A percentile compares a stretch with the other conserved stretches of the same genome.
Conservation (phyloP, 257 asterid genomes). For the Scutellaria barbata region DNA sequence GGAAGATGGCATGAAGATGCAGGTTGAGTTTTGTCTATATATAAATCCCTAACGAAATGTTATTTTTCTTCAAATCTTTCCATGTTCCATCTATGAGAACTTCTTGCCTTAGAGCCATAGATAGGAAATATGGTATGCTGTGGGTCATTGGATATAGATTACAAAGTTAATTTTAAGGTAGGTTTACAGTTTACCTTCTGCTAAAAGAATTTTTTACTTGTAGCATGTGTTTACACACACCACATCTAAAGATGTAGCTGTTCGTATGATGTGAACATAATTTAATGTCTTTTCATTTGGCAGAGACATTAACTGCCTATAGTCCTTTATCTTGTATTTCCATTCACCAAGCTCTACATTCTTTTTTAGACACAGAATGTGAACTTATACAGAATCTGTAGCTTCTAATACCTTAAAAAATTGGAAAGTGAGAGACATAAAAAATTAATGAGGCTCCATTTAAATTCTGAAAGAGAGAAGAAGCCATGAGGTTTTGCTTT, state of each 20-base stretch:
- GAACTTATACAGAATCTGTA: background rate
- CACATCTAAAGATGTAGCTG: background rate
- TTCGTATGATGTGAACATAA: constrained; percentile 11
- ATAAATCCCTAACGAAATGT: constrained; percentile 2
- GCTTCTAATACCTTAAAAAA: constrained; percentile 13
- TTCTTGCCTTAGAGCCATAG: constrained; percentile 3
- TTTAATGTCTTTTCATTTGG: constrained; percentile 8
- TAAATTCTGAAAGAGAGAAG: background rate
- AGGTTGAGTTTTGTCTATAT: constrained; percentile 49
- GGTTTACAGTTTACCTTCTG: constrained; percentile 17
- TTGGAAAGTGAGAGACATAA: constrained; percentile 1
- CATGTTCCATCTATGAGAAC: constrained; percentile 8
- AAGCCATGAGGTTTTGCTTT: background rate
- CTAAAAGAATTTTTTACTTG: background rate
- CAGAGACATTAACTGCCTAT: background rate
- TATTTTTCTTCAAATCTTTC: constrained; percentile 25
- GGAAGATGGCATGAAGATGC: constrained; percentile 99
- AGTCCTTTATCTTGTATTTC: background rate
- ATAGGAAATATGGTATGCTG: background rate
- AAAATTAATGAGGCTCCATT: background rate
- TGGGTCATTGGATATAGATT: constrained; percentile 10
- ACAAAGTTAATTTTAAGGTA: background rate
- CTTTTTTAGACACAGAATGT: background rate
- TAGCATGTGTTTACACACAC: constrained; percentile 4
- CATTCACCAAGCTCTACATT: background rate